Evolutionary conservation across 2,329 filamentous ascomycete species (phyloP), one percentile per base, ranked within the genome.

Genomic region (Talaromyces verruculosus): DNA sequence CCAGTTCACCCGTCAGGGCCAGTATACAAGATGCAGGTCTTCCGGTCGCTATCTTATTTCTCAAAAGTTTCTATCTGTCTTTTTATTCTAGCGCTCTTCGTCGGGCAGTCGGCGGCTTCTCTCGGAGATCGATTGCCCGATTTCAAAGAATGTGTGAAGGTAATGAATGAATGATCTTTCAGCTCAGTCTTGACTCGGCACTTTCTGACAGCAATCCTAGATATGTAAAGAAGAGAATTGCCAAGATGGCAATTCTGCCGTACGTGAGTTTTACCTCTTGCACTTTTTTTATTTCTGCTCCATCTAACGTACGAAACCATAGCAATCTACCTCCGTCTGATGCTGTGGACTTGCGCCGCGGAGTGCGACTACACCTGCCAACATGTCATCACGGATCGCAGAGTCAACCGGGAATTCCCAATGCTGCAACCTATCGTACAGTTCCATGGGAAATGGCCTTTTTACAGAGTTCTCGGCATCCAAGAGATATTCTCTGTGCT

Each of bases 311-410:
- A 37, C 25, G 19, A 61, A 25, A 10, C 37, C 15, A 19, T 7
- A 97, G 93, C 95, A 69, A 77, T 97, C 72, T 87, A 91, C 79
- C 93, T 90, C 76, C 91, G 91, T 68, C 84, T 98, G 71, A 88
- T 98, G 74, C 82, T 97, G 77, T 99, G 95, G 95, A 88, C 88
- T 76, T 99, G 95, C 81, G 87, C 91, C 68, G 85, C 91, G 75
- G 94, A 99, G 85, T 99, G 95, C 87, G 93, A 99, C 83, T 96
- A 99, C 83, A 90, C 91, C 68, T 99, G 95, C 84, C 95, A 99
- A 78, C 94, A 96, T 84, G 90, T 97, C 77, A 85, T 96, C 67
- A 98, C 95, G 65, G 80, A 87, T 71, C 81, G 81, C 66, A 92
- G 94, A 69, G 80, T 93, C 70, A 82, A 86, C 30, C 82, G 85